Evolutionary conservation across 139 green algal species (phyloP), one percentile per base, ranked within the genome.

Genomic region (Volvox africanus): DNA sequence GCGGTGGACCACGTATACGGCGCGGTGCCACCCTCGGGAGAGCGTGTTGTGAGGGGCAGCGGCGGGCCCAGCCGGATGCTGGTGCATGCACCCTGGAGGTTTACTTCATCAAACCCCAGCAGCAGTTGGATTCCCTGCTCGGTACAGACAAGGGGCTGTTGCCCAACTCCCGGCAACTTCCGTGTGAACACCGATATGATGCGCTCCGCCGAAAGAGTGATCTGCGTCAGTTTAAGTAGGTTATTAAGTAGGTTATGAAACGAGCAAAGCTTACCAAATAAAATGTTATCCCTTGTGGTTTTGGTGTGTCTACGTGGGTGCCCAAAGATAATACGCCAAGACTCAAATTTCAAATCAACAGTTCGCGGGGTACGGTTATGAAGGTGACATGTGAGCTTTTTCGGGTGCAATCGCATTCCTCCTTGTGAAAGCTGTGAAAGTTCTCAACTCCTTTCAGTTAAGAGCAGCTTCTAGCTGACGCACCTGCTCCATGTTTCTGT

Each of bases 21-120:
- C 50, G 50, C 22, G 32, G 28, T 26, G 55, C 30, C 17, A 33
- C 81, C 32, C 18, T 76, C 61, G n/a, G 30, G 22, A 55, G 26
- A 11, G 80, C 80, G 80, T 26, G 50, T 61, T n/a, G 32, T 20
- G 44, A 87, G 81, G 30, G 61, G 55, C n/a, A 87, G 81, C 81
- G 81, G 61, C 30, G 81, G 81, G 30, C 81, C 81, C 61, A 87
- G 81, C 2, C 81, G 61, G n/a, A 87, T 21, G 12, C 13, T 44
- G 24, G 5, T 44, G 26, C 14, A 6, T 55, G 35, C 80, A 14
- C 1, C 32, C 17, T 13, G 11, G 55, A 21, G 32, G 2, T 0
- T 44, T 16, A 22, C 37, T 17, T 30, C 78, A 68, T 71, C 17
- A 16, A 86, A 44, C 16, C 80, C 80, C 24, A 86, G 80, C 50